These are phyloP conservation scores for Wallacemonas sp. DNA, from an alignment of 208 protist species.

Conservation along the genomic window DNA sequence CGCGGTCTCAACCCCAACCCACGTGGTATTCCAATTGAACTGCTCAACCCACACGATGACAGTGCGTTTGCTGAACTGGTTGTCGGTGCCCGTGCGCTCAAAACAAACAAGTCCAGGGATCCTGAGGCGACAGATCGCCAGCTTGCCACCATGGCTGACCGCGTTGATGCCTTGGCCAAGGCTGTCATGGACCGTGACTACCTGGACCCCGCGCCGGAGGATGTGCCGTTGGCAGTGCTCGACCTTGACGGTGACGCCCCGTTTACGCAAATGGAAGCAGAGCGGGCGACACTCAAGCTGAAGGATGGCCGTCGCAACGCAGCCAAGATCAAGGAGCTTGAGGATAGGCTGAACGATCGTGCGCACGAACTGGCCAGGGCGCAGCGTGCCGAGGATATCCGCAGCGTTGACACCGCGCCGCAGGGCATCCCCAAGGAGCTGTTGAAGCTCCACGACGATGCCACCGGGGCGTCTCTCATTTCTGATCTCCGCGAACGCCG, in stretches of 20 bases:
- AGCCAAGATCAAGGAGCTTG: conserved; percentile 32
- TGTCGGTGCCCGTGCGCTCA: conserved; percentile 36
- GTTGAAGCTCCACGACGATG: conserved; percentile 52
- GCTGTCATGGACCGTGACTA: conserved; percentile 55
- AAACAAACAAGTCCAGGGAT: conserved; percentile 31
- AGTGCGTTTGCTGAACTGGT: conserved; percentile 38
- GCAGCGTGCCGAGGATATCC: conserved; percentile 40
- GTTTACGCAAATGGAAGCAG: conserved; percentile 54
- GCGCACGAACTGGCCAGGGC: conserved; percentile 58
- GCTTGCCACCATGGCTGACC: conserved; percentile 43
- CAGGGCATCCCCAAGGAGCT: conserved; percentile 41
- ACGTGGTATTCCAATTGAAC: conserved; percentile 43
- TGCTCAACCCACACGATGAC: conserved; percentile 68
- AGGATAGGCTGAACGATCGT: conserved; percentile 59
- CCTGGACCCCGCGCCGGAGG: conserved; percentile 62
- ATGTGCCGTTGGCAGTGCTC: conserved; percentile 56
- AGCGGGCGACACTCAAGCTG: conserved; percentile 52
- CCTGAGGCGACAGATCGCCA: conserved; percentile 19
- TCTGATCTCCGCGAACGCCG: conserved; percentile 38
- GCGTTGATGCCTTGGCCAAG: conserved; percentile 42
- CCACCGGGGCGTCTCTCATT: conserved; percentile 29
- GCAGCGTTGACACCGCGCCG: conserved; percentile 36
- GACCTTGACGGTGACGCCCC: conserved; percentile 56
- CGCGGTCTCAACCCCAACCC: conserved; percentile 40
- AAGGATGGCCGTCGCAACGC: conserved; percentile 32